These are phyloP conservation scores for Heritiera fomes DNA, from an alignment of 345 rosid species.

Conservation along the genomic window DNA sequence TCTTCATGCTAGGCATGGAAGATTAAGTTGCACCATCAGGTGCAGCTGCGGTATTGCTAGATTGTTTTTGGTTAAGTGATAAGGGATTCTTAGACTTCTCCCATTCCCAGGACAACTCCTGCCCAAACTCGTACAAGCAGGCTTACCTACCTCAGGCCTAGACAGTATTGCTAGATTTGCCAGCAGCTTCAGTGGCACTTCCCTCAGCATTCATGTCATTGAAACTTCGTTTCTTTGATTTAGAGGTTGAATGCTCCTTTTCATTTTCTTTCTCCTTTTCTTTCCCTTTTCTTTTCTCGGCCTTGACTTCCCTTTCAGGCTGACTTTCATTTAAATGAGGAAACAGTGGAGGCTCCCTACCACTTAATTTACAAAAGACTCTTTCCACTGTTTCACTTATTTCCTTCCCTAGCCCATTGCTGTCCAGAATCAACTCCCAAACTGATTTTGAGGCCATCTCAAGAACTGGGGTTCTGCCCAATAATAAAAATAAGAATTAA, in stretches of 20 bases:
- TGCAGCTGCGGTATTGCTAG: background rate
- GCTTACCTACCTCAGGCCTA: no score
- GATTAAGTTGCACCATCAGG: slow-evolving; percentile 27
- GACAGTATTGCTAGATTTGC: slow-evolving; percentile 26
- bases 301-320: slow-evolving; percentile 33
- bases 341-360: slow-evolving; percentile 70
- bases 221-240: slow-evolving; percentile 57
- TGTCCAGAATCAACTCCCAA: slow-evolving; percentile 92
- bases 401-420: slow-evolving; percentile 74
- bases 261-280: slow-evolving; percentile 16
- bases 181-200: slow-evolving; percentile 37
- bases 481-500: slow-evolving; percentile 15
- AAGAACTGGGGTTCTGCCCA: slow-evolving; percentile 72
- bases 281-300: slow-evolving; percentile 38
- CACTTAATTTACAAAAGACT: slow-evolving; percentile 76
- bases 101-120: no score
- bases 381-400: slow-evolving; percentile 62
- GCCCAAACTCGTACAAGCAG: no score
- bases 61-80: no score
- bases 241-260: slow-evolving; percentile 45
- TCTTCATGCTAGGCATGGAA: background rate
- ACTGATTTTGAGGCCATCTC: slow-evolving; percentile 95
- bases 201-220: slow-evolving; percentile 46
- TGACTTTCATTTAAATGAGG: slow-evolving; percentile 44
- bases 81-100: no score